Base-by-base conservation (phyloP, 2,329 filamentous ascomycete species). In the Cytospora leucostoma region DNA sequence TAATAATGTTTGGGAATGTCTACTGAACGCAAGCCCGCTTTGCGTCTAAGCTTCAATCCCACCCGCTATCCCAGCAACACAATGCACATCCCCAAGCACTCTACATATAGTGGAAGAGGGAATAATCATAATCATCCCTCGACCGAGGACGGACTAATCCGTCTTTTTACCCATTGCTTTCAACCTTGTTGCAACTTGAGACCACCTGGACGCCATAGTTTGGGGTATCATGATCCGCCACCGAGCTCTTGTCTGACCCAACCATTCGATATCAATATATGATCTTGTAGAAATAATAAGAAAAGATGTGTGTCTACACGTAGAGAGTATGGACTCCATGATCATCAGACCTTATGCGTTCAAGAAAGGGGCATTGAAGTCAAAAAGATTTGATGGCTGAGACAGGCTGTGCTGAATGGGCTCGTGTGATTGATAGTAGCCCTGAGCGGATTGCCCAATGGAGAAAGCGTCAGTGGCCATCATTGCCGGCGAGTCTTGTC, bases 161-260 rank as follows among this genome's bases (percentile, higher is more conserved):
- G 7, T n/a, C 19, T 19, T 19, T 7, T 10, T 6, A 47, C 44
- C 44, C 44, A 47, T 21, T 47, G 10, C 44, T 21, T 47, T 21
- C 8, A 21, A 21, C 44, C n/a, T 19, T 11, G 12, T 21, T 47
- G 5, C 44, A 4, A 47, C 4, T 21, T 47, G n/a, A 7, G 21
- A 47, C 44, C 44, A 47, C 44, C 44, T n/a, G 44, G 21, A 47
- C 44, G 44, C 44, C 44, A 21, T 11, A 27, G 21, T 21, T 47
- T 47, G n/a, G 44, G 44, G 44, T 47, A 47, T 47, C n/a, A 19
- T 21, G n/a, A 47, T 47, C n/a, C n/a, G n/a, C n/a, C 44, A n/a
- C 44, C 17, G 10, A 10, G 44, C 44, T 7, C n/a, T 19, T 47
- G 21, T 21, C 10, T 21, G 44, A 47, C 44, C 44, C 44, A 21